Base-by-base conservation (phyloP, 306 rosid genomes). In the Astragalus membranaceus region DNA sequence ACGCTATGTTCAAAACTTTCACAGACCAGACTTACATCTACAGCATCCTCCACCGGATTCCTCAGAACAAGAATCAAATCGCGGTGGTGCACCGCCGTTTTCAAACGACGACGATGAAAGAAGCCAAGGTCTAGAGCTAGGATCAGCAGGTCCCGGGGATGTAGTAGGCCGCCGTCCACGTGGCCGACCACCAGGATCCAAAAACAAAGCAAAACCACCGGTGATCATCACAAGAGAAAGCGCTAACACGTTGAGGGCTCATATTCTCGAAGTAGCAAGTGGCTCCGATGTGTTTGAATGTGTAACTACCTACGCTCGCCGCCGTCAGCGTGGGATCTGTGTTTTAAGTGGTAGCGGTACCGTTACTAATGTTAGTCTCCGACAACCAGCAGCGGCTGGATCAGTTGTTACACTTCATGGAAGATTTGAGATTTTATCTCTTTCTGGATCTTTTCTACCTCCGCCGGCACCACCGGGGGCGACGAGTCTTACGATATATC, bases 391-490 rank as follows among this genome's bases (percentile, higher is more conserved):
- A 0, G 86, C 89, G 0, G 83, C 95, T 0, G 99, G 97, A 4
- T 83, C 95, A 0, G 86, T 89, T 1, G 94, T 89, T 2, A 85
- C 87, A 0, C 89, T 94, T 2, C 95, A 87, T n/a, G 99, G 99
- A 0, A 76, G 97, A 70, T 94, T 94, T 35, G 99, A 94, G 92
- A 94, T 94, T 66, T 37, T 94, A 1, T 94, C 99, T 0, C 82
- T 94, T 5, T 78, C 95, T 0, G 99, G 99, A 2, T 91, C 99
- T 0, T 91, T 94, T 72, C 82, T 94, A 11, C 99, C 99, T 0
- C 96, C 97, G 4, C 99, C 99, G 0, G 97, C 99, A 3, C 99
- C 99, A 0, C 99, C 99, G 0, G 97, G 99, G 0, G 97, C 97
- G 0, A 91, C 99, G 0, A 91, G 95, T 43, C 65, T 94, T 46